Percentiles rank a stretch among this genome's conserved stretches.
Conservation (phyloP, 2,329 filamentous ascomycete species). For the Fusarium sambucinum region DNA sequence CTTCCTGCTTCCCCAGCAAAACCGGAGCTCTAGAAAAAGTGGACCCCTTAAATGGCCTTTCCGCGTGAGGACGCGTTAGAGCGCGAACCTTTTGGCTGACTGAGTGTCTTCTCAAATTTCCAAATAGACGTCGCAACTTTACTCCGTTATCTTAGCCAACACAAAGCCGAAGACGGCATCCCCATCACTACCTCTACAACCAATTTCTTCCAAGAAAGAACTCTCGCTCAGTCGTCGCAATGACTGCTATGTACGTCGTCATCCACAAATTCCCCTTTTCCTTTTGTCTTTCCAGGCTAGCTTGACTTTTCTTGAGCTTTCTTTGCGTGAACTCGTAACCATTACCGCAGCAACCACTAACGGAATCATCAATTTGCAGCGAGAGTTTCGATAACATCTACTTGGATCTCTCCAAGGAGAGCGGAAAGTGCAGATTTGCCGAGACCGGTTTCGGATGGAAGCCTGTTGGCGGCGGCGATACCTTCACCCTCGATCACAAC, state of each 20-base stretch:
- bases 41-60: conserved; percentile 40
- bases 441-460: conserved; percentile 98
- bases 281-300: neutral
- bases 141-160: conserved; percentile 11
- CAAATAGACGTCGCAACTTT: conserved; percentile 27
- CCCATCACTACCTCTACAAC: neutral
- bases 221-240: conserved; percentile 37
- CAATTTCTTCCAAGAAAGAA: conserved; percentile 1
- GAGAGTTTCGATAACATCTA: conserved; percentile 99
- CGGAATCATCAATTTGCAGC: conserved; percentile 52
- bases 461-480: conserved; percentile 85
- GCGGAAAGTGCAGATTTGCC: conserved; percentile 93
- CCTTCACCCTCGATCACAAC: conserved; percentile 89
- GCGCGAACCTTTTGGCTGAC: conserved; percentile 30
- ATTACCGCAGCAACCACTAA: conserved; percentile 36
- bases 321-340: conserved; percentile 5
- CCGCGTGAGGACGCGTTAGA: conserved; percentile 37
- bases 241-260: conserved; percentile 56
- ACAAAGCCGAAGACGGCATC: conserved; percentile 15
- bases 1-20: neutral
- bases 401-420: conserved; percentile 92
- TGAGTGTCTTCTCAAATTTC: conserved; percentile 40
- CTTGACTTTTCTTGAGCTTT: conserved; percentile 4
- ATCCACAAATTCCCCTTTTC: conserved; percentile 1
- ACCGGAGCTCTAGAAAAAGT: conserved; percentile 9